Evolutionary conservation across 352 stramenopile genomes (phyloP), one percentile per base, ranked within the genome.

Genomic region (Globisporangium barbulae): DNA sequence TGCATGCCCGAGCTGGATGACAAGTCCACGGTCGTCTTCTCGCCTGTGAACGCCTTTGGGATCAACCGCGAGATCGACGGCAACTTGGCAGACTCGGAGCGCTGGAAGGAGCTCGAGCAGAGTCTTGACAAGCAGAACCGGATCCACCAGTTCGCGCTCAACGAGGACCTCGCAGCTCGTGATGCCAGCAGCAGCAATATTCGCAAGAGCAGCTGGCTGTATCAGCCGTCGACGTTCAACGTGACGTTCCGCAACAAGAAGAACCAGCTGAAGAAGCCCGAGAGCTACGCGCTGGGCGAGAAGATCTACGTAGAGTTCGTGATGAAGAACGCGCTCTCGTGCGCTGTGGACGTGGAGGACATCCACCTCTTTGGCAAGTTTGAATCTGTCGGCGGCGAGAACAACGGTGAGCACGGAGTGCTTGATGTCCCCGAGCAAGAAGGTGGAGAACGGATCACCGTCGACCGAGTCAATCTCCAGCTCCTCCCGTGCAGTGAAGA

Each of bases 241-340:
- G 67, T 81, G 41, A 65, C 71, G 7, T 85, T 83, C 61, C 76
- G 83, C 33, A 79, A 72, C 65, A 89, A 89, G 55, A 81, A 78
- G 53, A 73, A 71, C 33, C 65, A 59, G 54, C 49, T 67, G 5
- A 63, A 70, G 21, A 70, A 80, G 31, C 79, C 83, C 0, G 74
- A 79, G 10, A 84, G 85, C 49, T 93, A 93, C 25, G 78, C 88
- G 9, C 58, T 90, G 10, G 79, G 79, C 1, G 84, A 95, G 57
- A 76, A 79, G 56, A 90, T 95, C 28, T 95, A 93, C 54, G 86
- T 95, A 7, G 86, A 95, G 58, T 93, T 95, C 65, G 78, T 91
- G 41, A 90, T 95, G 81, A 93, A 93, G 62, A 95, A 95, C 57
- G 81, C 84, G 10, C 70, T 95, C 2, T 92, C 85, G 15, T 93